Conservation (phyloP, 2,329 filamentous ascomycete genomes). For the Sclerotinia borealis region DNA sequence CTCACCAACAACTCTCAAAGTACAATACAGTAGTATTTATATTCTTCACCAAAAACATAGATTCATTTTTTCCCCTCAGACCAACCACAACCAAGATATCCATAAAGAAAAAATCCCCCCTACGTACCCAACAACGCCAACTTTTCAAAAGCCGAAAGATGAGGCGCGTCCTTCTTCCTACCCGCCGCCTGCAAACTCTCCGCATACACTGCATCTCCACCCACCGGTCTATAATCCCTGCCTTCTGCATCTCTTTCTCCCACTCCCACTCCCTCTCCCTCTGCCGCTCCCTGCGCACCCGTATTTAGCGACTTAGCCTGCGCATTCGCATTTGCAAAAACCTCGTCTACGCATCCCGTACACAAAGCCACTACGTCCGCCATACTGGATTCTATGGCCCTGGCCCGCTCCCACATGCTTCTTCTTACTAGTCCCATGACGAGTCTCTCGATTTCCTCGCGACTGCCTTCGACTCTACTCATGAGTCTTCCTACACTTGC, state of each 20-base stretch:
- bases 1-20: too few relatives aligned
- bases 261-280: neutral
- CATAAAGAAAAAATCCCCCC: neutral
- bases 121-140: conserved; percentile 35
- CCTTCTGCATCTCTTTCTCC: neutral
- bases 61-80: too few relatives aligned
- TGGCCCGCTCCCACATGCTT: conserved; percentile 81
- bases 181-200: conserved; percentile 30
- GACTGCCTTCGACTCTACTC: conserved; percentile 67
- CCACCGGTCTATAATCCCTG: conserved; percentile 27
- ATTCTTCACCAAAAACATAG: too few relatives aligned
- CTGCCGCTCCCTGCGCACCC: conserved; percentile 8
- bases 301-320: conserved; percentile 11
- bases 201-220: conserved; percentile 32
- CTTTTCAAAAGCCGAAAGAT: conserved; percentile 38
- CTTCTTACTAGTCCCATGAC: conserved; percentile 72
- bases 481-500: conserved; percentile 79
- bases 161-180: conserved; percentile 29
- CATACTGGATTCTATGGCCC: conserved; percentile 68
- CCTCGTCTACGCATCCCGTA: conserved; percentile 58
- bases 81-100: neutral
- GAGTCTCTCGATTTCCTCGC: conserved; percentile 66
- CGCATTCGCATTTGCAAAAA: conserved; percentile 47
- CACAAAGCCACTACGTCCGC: conserved; percentile 69
- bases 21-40: too few relatives aligned